Conservation (phyloP, 768 basidiomycete genomes). For the Rossbeevera mucosa region DNA sequence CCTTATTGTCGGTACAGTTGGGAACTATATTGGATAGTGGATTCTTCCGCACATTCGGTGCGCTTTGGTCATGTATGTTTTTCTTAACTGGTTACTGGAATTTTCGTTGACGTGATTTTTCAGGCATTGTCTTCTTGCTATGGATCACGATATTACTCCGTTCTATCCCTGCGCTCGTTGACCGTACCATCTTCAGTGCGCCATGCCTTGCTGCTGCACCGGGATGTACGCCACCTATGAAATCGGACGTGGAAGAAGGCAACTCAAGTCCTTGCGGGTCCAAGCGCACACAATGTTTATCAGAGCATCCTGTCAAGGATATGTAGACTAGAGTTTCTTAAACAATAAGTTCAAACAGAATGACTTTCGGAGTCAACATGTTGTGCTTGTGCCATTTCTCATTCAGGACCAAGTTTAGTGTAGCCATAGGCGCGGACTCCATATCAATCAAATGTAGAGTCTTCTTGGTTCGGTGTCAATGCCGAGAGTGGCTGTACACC, state of each 20-base stretch:
- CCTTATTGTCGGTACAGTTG: conserved; percentile 46
- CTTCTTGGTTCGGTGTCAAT: neutral
- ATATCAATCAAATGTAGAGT: neutral
- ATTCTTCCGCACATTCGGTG: conserved; percentile 51
- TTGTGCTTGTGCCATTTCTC: neutral
- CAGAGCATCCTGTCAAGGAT: neutral
- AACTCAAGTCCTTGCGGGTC: neutral
- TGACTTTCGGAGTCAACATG: neutral
- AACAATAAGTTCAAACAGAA: neutral
- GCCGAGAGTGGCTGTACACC: conserved; percentile 21
- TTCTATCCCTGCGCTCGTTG: conserved; percentile 42
- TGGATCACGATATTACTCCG: conserved; percentile 40
- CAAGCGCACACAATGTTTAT: neutral
- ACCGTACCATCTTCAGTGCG: conserved; percentile 45
- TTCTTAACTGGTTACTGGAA: neutral
- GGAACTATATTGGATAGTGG: conserved; percentile 44
- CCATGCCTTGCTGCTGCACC: conserved; percentile 35
- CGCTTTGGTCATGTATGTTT: conserved; percentile 47
- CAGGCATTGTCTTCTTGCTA: conserved; percentile 39
- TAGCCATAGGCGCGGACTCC: no score
- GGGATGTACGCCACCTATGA: neutral
- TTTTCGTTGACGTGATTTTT: neutral
- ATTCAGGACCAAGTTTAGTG: no score
- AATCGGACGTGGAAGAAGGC: conserved; percentile 10
- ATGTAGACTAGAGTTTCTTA: conserved; percentile 1